Conservation (phyloP, 805 yeast genomes). For the Ogataea salicorniae region DNA sequence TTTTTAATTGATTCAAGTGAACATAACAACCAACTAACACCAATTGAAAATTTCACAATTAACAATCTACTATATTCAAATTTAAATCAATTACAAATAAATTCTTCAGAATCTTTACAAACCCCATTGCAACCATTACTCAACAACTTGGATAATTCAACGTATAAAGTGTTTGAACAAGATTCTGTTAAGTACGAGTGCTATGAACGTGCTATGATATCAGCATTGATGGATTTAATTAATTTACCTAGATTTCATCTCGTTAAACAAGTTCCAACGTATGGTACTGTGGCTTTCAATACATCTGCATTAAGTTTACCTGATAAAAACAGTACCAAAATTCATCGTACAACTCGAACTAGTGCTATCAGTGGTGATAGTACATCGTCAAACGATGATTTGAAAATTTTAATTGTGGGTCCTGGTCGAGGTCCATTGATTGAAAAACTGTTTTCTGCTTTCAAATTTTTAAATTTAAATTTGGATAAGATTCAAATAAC, state of each 20-base stretch:
- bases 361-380: no score
- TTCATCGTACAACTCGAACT: not conserved
- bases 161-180: constrained; percentile 66
- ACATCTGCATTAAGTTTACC: constrained; percentile 18
- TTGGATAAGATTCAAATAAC: constrained; percentile 30
- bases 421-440: constrained; percentile 88
- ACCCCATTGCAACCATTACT: constrained; percentile 70
- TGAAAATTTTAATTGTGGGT: constrained; percentile 62
- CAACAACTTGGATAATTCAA: constrained; percentile 48
- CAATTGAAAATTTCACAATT: constrained; percentile 25
- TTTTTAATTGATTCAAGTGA: constrained; percentile 16
- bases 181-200: constrained; percentile 65
- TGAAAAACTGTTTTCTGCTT: constrained; percentile 42
- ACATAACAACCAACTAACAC: constrained; percentile 23
- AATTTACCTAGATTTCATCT: constrained; percentile 18
- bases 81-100: constrained; percentile 6
- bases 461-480: constrained; percentile 29
- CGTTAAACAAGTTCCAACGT: constrained; percentile 10
- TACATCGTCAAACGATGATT: not conserved
- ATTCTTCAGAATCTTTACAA: constrained; percentile 23
- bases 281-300: constrained; percentile 16
- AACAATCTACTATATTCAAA: constrained; percentile 15
- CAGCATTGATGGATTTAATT: constrained; percentile 41
- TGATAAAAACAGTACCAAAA: not conserved
- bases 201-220: constrained; percentile 59